phyloP scores from a whole-genome alignment of 202 grass and related monocot genomes.

The Setaria viridis region DNA sequence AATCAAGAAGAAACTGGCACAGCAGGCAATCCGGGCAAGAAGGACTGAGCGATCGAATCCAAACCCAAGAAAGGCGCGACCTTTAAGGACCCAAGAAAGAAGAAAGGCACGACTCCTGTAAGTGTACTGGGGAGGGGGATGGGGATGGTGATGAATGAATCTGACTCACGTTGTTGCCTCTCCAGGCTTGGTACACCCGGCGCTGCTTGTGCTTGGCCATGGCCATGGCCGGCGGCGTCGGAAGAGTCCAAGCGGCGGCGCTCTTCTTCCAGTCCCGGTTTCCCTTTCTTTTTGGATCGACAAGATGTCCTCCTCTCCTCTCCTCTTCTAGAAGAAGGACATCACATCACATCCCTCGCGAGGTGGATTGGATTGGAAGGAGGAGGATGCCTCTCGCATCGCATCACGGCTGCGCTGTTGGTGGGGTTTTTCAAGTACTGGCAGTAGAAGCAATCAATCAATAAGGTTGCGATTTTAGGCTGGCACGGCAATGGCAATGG shows the following conservation, averaged over 20 bases:
- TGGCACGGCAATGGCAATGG: not conserved
- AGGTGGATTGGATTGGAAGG: not conserved
- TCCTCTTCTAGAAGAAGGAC: not conserved
- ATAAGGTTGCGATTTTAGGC: not conserved
- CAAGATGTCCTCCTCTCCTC: conserved; percentile 25
- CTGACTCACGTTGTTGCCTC: conserved; percentile 77
- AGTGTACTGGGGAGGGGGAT: not conserved
- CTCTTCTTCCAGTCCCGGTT: not conserved
- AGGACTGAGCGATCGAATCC: not conserved
- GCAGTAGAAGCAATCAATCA: not conserved
- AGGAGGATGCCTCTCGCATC: not conserved
- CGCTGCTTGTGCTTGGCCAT: conserved; percentile 58
- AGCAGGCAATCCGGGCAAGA: not conserved
- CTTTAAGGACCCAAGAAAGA: conserved; percentile 34
- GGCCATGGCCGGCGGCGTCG: conserved; percentile 28
- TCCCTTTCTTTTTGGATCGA: not conserved
- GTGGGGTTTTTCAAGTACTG: not conserved
- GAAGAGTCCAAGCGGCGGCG: conserved; percentile 9
- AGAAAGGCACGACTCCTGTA: not conserved
- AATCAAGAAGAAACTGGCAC: conserved; percentile 11
- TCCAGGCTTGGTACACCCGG: conserved; percentile 69
- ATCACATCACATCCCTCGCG: not conserved
- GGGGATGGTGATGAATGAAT: conserved; percentile 20
- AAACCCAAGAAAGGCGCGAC: not conserved
- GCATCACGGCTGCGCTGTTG: not conserved